These are phyloP conservation scores for Aspergillus cavernicola DNA, from an alignment of 495 filamentous ascomycete species.

Conservation along the genomic window DNA sequence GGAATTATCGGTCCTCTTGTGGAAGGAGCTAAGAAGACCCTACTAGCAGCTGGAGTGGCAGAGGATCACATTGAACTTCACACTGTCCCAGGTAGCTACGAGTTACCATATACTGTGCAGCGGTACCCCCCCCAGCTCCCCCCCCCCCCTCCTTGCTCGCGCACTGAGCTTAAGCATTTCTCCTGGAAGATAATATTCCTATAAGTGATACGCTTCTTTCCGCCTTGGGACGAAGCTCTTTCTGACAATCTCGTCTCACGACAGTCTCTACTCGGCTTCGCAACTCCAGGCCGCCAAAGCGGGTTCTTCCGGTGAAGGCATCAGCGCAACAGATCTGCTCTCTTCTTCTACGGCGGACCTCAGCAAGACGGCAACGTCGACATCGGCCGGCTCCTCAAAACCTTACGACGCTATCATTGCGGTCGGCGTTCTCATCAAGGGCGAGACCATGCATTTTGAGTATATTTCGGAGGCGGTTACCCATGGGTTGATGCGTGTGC, in stretches of 20 bases:
- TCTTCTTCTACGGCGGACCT: conserved; percentile 66
- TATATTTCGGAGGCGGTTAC: conserved; percentile 91
- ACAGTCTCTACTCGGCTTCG: conserved; percentile 78
- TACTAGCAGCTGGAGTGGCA: conserved; percentile 69
- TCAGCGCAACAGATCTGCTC: conserved; percentile 76
- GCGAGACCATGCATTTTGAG: conserved; percentile 98
- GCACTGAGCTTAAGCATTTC: no score
- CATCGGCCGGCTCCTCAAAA: conserved; percentile 33
- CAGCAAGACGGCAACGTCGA: conserved; percentile 28
- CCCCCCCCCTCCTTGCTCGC: no score
- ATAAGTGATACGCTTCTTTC: no score
- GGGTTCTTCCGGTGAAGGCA: conserved; percentile 51
- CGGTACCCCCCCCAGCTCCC: conserved; percentile 47
- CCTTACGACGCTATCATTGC: conserved; percentile 93
- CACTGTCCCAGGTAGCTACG: conserved; percentile 90
- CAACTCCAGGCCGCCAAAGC: conserved; percentile 67
- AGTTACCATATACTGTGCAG: conserved; percentile 83
- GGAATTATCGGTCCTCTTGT: conserved; percentile 74
- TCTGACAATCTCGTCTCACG: conserved; percentile 4
- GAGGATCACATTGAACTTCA: conserved; percentile 84
- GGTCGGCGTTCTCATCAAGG: conserved; percentile 95
- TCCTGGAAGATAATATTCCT: no score
- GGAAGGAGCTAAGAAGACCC: conserved; percentile 60
- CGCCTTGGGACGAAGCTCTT: background rate
- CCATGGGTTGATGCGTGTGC: conserved; percentile 90